A percentile compares a stretch with the other conserved stretches of the same genome.
Conservation (phyloP, 192 early-diverging fungal genomes). For the Polychytrium aggregatum region DNA sequence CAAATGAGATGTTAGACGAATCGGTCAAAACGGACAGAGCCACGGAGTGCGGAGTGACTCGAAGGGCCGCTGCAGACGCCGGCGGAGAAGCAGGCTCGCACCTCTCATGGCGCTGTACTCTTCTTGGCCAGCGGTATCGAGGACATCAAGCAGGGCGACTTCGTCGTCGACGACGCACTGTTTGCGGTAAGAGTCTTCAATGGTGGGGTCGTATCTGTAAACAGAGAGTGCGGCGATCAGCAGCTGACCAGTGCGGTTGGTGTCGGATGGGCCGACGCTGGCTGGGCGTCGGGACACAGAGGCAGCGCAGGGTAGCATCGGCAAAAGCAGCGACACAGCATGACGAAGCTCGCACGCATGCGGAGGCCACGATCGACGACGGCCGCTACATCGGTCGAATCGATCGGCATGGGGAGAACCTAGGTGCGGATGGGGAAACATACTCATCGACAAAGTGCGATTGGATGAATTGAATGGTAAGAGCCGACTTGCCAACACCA, state of each 20-base stretch:
- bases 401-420: too few species aligned
- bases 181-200: conserved; percentile 66
- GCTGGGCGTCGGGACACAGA: too few species aligned
- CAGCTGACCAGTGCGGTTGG: background rate
- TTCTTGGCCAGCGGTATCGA: conserved; percentile 86
- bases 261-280: too few species aligned
- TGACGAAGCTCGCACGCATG: too few species aligned
- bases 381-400: too few species aligned
- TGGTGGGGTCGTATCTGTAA: conserved; percentile 42
- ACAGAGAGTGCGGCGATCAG: conserved; percentile 28
- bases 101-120: conserved; percentile 56
- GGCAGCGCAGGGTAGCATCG: too few species aligned
- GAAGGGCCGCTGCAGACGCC: too few species aligned
- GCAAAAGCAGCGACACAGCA: too few species aligned
- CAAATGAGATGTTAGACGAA: too few species aligned
- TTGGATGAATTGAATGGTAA: conserved; percentile 90
- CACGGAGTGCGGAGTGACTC: background rate
- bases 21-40: too few species aligned
- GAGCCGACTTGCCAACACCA: conserved; percentile 49
- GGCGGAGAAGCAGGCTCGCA: conserved; percentile 16
- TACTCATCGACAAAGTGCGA: conserved; percentile 61
- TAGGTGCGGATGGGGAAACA: too few species aligned
- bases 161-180: conserved; percentile 73
- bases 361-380: too few species aligned
- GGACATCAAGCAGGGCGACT: conserved; percentile 73